A percentile compares a stretch with the other conserved stretches of the same genome.
phyloP scores from a whole-genome alignment of 306 rosid genomes.

The Dicorynia guianensis region DNA sequence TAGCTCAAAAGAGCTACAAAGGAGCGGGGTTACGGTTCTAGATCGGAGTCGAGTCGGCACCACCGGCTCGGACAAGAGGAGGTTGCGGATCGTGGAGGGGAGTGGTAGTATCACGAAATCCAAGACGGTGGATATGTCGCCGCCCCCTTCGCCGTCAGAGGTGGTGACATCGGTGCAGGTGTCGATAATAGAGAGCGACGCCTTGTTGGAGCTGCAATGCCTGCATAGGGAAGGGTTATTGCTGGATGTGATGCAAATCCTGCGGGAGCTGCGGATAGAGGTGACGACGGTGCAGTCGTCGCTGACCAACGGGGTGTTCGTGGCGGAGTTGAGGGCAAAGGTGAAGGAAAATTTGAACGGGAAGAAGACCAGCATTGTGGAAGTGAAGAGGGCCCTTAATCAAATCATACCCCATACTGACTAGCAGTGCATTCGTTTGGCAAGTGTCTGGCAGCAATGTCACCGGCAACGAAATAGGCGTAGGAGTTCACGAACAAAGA shows the following conservation, averaged over 20 bases:
- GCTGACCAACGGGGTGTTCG: constrained; percentile 63
- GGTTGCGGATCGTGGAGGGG: constrained; percentile 77
- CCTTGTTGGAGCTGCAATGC: constrained; percentile 88
- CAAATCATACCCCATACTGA: constrained; percentile 74
- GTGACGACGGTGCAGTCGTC: constrained; percentile 76
- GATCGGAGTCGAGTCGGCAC: not conserved
- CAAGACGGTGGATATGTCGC: constrained; percentile 44
- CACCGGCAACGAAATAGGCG: no score
- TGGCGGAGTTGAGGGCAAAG: constrained; percentile 82
- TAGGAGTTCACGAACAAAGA: no score
- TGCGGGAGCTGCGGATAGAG: constrained; percentile 76
- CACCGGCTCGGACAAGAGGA: constrained; percentile 60
- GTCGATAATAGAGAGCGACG: constrained; percentile 89
- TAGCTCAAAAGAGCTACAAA: constrained; percentile 39
- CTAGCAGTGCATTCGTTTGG: not conserved
- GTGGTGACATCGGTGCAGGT: constrained; percentile 66
- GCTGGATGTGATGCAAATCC: constrained; percentile 75
- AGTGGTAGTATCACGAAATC: constrained; percentile 45
- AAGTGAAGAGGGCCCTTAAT: constrained; percentile 88
- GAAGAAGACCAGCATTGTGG: constrained; percentile 83
- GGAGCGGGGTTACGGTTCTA: constrained; percentile 40
- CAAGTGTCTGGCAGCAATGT: no score
- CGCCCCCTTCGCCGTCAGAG: not conserved
- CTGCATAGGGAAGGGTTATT: constrained; percentile 75
- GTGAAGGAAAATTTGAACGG: constrained; percentile 76